Evolutionary conservation across 805 yeast species (phyloP), one percentile per base, ranked within the genome.

Genomic region (Lipomyces sp.): DNA sequence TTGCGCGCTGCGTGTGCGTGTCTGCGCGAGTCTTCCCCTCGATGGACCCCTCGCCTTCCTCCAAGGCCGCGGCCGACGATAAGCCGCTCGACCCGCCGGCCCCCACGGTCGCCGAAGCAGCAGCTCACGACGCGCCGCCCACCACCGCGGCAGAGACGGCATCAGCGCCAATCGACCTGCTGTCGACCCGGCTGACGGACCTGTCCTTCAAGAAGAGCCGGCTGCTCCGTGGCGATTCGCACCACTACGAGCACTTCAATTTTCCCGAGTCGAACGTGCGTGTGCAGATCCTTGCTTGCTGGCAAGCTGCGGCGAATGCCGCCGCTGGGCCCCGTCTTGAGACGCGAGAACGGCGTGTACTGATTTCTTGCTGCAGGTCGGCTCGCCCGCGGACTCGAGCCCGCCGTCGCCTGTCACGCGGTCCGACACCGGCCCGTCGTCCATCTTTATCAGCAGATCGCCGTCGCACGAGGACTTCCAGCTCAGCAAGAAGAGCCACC

Each of bases 181-280:
- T 54, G 18, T 40, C 58, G 14, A 50, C 58, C 34, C 59, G 58
- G 47, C 61, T 63, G 37, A 49, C 59, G 21, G 57, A 52, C 21
- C 32, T 61, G 22, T 34, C 55, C 23, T 43, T 63, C n/a, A 60
- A 63, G 38, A 60, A 62, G 49, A 55, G 50, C 35, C 55, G 67
- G 6, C 40, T 65, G 34, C 54, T 64, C 35, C 57, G 59, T 24
- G 62, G 61, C n/a, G 61, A 55, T 14, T 49, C 65, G 22, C 64
- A 63, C 39, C 58, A 56, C 26, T 65, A 64, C 43, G 69, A 65
- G 54, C 62, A 59, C n/a, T 60, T 60, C 49, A 52, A 65, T 6
- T 52, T 65, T 39, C 69, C 69, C 4, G 47, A 63, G 19, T 63
- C 68, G 10, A 46, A 66, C 23, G 62, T 61, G 19, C 43, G 47